Base-by-base conservation (phyloP, 2,329 filamentous ascomycete genomes). In the Stagonosporopsis chrysanthemi region DNA sequence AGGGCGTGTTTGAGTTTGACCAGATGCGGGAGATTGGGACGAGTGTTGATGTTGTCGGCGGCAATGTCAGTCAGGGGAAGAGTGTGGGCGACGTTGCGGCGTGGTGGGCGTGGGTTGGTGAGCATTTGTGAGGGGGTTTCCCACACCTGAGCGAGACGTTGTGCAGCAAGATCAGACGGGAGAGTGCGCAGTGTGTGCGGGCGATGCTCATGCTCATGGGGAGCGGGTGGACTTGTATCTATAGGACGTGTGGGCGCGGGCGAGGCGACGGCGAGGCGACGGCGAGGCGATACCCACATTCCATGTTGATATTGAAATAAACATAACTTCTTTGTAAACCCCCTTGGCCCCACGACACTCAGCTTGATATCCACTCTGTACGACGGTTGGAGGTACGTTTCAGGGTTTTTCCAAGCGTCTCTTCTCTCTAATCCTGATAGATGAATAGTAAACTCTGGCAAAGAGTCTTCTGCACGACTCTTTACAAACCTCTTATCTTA, bases 41-140 rank as follows among this genome's bases (percentile, higher is more conserved):
- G 19, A 85, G 88, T 36, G 86, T 98, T 8, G 87, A 90, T 40
- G 88, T 97, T 3, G 71, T 90, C 14, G 90, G 90, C 0, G 94
- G 93, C 9, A 93, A 87, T 76, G 86, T 89, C 60, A 72, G 79
- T 74, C 51, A 49, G 39, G 74, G 85, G 75, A 71, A 81, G 29
- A 85, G 89, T 51, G 88, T 84, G 9, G 82, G 88, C n/a, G 89
- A 88, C 24, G 87, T 92, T 29, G 87, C 90, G 54, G 88, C 86
- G 75, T 97, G 94, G 93, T 96, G 92, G 86, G 85, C 86, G 68
- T 98, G 94, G 94, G 88, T 98, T 71, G 91, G 88, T 2, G 84
- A 88, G 72, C 86, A 88, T 70, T 79, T 96, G 67, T 95, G 35
- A 35, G 24, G 26, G n/a, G n/a, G n/a, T n/a, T n/a, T n/a, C n/a